phyloP scores from a whole-genome alignment of 2,329 filamentous ascomycete species.

The Periconia macrospinosa region DNA sequence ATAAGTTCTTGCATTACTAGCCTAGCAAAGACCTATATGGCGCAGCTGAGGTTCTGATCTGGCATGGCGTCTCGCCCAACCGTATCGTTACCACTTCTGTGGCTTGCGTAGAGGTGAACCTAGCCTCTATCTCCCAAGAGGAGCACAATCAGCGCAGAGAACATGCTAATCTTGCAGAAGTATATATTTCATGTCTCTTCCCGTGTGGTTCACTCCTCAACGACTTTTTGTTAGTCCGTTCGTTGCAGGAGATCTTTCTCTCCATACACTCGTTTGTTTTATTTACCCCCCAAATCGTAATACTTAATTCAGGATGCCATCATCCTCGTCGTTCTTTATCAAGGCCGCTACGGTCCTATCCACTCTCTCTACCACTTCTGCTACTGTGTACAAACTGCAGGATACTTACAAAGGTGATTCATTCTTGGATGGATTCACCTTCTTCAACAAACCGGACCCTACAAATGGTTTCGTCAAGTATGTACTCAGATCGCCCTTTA shows the following conservation, averaged over 20 bases:
- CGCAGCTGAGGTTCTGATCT: neutral
- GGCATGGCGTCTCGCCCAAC: neutral
- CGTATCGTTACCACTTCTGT: neutral
- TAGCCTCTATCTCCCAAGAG: neutral
- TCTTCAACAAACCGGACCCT: slow-evolving; percentile 24
- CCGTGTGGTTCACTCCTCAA: slow-evolving; percentile 10
- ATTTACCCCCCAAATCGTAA: slow-evolving; percentile 23
- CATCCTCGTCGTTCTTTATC: slow-evolving; percentile 29
- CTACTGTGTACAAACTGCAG: slow-evolving; percentile 18
- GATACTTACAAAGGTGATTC: slow-evolving; percentile 19
- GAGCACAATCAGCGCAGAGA: neutral
- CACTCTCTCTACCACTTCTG: slow-evolving; percentile 25
- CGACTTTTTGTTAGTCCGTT: slow-evolving; percentile 25
- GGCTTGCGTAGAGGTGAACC: neutral
- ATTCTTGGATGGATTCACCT: slow-evolving; percentile 33
- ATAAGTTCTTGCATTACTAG: neutral
- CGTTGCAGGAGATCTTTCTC: slow-evolving; percentile 25
- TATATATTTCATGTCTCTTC: neutral
- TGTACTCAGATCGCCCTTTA: neutral
- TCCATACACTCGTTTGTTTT: slow-evolving; percentile 27
- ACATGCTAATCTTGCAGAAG: neutral
- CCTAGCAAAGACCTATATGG: neutral
- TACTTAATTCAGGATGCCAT: slow-evolving; percentile 25
- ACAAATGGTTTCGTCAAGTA: slow-evolving; percentile 33
- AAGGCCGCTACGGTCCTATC: slow-evolving; percentile 21